These are phyloP conservation scores for Colletotrichum tropicicola DNA, from an alignment of 2,329 filamentous ascomycete genomes.

Conservation along the genomic window DNA sequence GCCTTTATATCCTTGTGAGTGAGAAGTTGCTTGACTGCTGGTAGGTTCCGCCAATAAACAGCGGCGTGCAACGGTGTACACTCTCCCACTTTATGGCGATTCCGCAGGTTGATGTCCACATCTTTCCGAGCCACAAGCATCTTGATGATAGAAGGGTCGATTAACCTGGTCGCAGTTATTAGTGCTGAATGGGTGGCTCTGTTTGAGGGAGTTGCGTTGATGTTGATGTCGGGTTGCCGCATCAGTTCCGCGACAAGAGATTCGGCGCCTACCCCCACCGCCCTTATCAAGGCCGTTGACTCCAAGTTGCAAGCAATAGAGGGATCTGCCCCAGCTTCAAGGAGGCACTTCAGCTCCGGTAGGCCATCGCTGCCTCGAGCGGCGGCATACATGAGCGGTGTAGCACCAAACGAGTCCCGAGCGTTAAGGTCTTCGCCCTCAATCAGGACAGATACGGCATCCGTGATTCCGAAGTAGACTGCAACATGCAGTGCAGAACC, in stretches of 20 bases:
- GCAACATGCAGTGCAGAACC: neutral
- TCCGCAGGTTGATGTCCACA: neutral
- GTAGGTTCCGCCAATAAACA: neutral
- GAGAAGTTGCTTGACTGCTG: neutral
- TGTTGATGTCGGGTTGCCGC: neutral
- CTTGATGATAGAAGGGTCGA: neutral
- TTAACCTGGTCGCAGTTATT: neutral
- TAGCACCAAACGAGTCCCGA: neutral
- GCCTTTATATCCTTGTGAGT: neutral
- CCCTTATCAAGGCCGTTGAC: neutral
- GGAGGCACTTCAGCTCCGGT: neutral
- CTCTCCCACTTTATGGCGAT: neutral
- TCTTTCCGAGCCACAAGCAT: neutral
- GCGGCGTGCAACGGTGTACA: neutral
- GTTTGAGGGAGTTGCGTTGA: neutral
- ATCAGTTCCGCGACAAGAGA: neutral
- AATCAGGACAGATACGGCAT: neutral
- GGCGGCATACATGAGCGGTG: neutral
- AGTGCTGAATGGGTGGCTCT: neutral
- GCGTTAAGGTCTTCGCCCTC: neutral
- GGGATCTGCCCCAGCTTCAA: neutral
- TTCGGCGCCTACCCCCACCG: neutral
- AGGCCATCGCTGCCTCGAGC: neutral
- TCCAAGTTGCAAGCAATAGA: neutral
- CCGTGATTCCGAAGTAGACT: neutral